Base-by-base conservation (phyloP, 2,329 filamentous ascomycete species). In the Colletotrichum zoysiae region DNA sequence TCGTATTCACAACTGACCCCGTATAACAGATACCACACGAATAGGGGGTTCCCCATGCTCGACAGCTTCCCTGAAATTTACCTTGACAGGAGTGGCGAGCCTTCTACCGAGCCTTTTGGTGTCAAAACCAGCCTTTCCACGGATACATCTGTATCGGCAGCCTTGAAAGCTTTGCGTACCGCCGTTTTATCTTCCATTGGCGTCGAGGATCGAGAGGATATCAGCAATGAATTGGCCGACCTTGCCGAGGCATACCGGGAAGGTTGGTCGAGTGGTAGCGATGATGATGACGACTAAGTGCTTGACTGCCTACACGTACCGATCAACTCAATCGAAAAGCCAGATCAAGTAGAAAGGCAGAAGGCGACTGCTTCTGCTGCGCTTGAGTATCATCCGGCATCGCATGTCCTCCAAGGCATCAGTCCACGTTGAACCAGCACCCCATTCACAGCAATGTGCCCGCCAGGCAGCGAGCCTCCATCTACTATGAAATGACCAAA, bases 221-320 rank as follows among this genome's bases (percentile, higher is more conserved):
- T 98, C n/a, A 89, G 90, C 57, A 96, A 97, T 78, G 91, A 92
- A 16, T 85, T 99, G 50, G 90, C 92, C 33, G 92, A 93, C 71
- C 91, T 98, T 77, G 92, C 92, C 1, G 95, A 97, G 78, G 93
- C 93, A 71, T 98, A 98, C 79, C 91, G 94, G 76, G 93, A 96
- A 73, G 94, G 94, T 1, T 97, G 94, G 93, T 91, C 90, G 16
- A 94, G 92, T 77, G 94, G 91, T 33, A 92, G 89, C 70, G 92
- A 93, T 76, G 87, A 90, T 11, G 91, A 94, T 70, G 91, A 94
- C 62, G 85, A 88, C 40, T 59, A 79, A 64, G 26, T 20, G 3
- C 2, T 23, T 55, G 23, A 33, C 20, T 4, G 23, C 18, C 33
- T 14, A 26, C 40, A 30, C 20, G 8, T 14, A 26, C 26, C 20